phyloP scores from a whole-genome alignment of 371 early-diverging fungal species.

The Chytridium lagenaria region DNA sequence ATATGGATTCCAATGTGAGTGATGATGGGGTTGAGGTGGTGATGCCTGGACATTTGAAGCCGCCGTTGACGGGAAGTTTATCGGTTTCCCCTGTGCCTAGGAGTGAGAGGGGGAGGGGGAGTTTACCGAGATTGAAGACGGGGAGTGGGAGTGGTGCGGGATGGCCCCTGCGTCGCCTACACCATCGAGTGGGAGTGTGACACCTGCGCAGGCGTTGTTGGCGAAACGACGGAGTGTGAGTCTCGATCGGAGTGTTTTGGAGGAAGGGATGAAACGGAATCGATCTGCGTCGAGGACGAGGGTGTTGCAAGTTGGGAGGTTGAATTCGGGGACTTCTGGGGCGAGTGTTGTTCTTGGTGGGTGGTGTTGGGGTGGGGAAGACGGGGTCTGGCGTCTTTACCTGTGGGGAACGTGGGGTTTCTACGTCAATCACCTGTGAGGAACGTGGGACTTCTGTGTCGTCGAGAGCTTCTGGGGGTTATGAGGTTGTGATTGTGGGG shows the following conservation, averaged over 20 bases:
- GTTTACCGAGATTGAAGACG: background rate
- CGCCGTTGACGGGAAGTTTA: background rate
- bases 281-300: background rate
- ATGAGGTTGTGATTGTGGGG: background rate
- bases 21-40: constrained; percentile 6
- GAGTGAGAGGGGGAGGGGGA: background rate
- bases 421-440: no score
- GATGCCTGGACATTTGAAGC: background rate
- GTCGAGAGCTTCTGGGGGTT: no score
- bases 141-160: no score
- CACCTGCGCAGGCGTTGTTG: background rate
- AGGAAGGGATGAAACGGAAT: background rate
- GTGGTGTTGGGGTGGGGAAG: background rate
- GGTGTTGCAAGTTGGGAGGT: no score
- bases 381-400: background rate
- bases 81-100: background rate
- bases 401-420: background rate
- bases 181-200: background rate
- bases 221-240: background rate
- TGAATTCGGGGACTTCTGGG: background rate
- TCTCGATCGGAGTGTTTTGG: background rate
- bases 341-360: background rate
- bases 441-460: no score
- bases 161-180: background rate
- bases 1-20: background rate